phyloP scores from a whole-genome alignment of 2,329 filamentous ascomycete species.

The Phyllosticta citribraziliensis region DNA sequence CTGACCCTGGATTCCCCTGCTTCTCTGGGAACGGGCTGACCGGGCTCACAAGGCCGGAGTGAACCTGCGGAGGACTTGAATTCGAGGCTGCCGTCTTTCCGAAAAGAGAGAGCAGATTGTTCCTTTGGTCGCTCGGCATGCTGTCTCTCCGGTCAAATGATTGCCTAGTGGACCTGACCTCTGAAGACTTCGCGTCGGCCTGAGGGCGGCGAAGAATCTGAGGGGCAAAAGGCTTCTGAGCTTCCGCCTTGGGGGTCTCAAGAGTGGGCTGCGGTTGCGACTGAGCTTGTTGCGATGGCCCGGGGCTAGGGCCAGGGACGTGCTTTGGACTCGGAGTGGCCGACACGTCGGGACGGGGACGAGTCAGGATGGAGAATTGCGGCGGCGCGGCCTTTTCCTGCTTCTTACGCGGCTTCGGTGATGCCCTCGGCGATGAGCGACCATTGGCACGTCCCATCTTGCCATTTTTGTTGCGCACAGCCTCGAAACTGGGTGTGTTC shows the following conservation, averaged over 20 bases:
- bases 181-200: conserved; percentile 7
- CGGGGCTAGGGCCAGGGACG: conserved; percentile 18
- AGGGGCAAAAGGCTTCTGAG: conserved; percentile 12
- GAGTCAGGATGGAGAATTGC: conserved; percentile 9
- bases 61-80: conserved; percentile 16
- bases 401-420: background rate
- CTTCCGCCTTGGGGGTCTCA: conserved; percentile 6
- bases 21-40: conserved; percentile 27
- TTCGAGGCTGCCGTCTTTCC: conserved; percentile 15
- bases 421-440: background rate
- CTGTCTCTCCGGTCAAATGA: conserved; percentile 21
- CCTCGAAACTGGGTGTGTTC: conserved; percentile 33
- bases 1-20: conserved; percentile 15
- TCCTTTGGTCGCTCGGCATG: conserved; percentile 23
- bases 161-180: background rate
- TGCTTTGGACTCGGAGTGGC: conserved; percentile 9
- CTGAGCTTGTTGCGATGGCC: conserved; percentile 19
- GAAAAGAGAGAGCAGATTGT: conserved; percentile 28
- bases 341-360: background rate
- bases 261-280: conserved; percentile 10
- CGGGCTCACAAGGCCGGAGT: conserved; percentile 29
- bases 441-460: conserved; percentile 13
- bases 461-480: conserved; percentile 22
- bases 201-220: conserved; percentile 28
- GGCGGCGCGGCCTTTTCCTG: conserved; percentile 5